Percentiles rank a stretch among this genome's conserved stretches.
These are phyloP conservation scores for Mollisiaceae sp. DNA, from an alignment of 2,329 filamentous ascomycete species.

Conservation along the genomic window DNA sequence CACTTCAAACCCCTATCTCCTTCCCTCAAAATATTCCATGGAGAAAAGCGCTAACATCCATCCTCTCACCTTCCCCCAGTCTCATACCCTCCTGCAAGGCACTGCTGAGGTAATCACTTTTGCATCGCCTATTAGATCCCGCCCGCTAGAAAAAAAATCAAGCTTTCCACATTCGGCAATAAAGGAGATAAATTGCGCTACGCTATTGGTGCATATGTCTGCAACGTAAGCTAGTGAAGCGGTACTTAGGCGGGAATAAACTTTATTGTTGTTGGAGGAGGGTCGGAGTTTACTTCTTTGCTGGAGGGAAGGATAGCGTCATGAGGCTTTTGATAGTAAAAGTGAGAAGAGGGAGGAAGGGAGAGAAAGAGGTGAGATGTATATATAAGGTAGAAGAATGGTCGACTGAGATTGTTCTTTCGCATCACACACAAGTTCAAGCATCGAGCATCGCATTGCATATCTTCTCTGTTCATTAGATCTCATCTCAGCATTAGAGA, in stretches of 20 bases:
- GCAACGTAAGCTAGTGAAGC: no score
- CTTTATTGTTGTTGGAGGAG: neutral
- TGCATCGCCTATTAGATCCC: neutral
- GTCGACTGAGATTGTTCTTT: neutral
- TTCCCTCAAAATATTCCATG: slow-evolving; percentile 6
- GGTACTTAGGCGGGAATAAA: neutral
- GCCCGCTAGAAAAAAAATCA: no score
- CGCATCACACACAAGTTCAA: no score
- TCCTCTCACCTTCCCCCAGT: neutral
- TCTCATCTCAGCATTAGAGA: no score
- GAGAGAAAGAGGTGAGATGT: neutral
- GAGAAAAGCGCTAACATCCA: slow-evolving; percentile 6
- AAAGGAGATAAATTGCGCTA: neutral
- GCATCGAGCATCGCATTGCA: no score
- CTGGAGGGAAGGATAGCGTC: neutral
- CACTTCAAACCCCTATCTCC: no score
- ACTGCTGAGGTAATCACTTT: neutral
- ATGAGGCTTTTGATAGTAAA: no score
- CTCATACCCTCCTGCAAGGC: neutral
- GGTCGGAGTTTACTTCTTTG: neutral
- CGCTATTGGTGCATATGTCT: neutral
- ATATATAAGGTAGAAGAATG: slow-evolving; percentile 1
- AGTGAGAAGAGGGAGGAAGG: no score
- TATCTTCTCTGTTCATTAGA: no score
- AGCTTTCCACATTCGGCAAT: no score